Base-by-base conservation (phyloP, 2,329 filamentous ascomycete species). In the Clonostachys sp. region DNA sequence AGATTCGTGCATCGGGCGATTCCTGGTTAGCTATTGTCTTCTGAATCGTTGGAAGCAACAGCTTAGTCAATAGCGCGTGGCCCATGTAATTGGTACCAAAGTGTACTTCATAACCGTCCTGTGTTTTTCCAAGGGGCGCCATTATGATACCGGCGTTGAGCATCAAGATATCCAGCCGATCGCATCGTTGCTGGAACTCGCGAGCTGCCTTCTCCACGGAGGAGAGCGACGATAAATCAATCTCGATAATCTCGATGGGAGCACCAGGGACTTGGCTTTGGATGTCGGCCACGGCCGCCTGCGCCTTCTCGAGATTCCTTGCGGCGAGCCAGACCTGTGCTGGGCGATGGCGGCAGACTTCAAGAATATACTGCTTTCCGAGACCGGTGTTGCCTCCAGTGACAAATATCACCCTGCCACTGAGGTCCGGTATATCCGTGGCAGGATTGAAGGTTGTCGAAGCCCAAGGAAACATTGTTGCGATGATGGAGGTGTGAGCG, bases 381-480 rank as follows among this genome's bases (percentile, higher is more conserved):
- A 95, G 70, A 14, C 90, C 90, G 63, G 89, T 77, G 40, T 89
- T 89, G 61, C 89, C 90, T 45, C 90, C 90, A 1, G 90, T 95
- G 16, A 95, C 84, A 17, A 95, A 74, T 43, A 81, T 87, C 14
- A 89, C 86, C 61, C 83, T 84, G 48, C 82, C 87, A 64, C 91
- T 84, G 34, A 95, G 77, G 12, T 87, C 89, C 7, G 59, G 52
- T 41, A 76, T 72, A 52, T 74, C 71, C 17, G 9, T 41, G 14
- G 34, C 45, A 7, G 45, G 45, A 34, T 39, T 33, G 42, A 51
- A 49, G 4, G 36, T n/a, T n/a, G 36, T 18, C 8, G 36, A 39
- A 39, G 36, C 36, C 36, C 17, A n/a, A 5, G 10, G 17, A 12
- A 39, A 39, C 14, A 18, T n/a, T 18, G 17, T 39, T 8, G 14